These are phyloP conservation scores for Paraurostyla sp. DNA, from an alignment of 73 alveolate species.

Conservation along the genomic window DNA sequence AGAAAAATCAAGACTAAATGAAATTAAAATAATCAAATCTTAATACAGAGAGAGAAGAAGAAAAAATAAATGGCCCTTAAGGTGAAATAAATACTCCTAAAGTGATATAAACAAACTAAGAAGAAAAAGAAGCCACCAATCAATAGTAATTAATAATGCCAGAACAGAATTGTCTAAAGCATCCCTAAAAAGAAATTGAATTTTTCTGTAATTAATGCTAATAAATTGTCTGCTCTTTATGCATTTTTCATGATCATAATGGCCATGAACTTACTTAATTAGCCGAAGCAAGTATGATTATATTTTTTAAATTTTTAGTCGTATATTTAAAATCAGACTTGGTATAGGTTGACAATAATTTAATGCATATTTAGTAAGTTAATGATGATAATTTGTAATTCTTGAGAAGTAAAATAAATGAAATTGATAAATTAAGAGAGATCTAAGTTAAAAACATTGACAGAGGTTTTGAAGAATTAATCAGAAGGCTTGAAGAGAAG, in stretches of 20 bases:
- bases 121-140: background rate
- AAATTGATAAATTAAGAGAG: constrained; percentile 65
- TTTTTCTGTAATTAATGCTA: constrained; percentile 76
- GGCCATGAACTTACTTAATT: constrained; percentile 81
- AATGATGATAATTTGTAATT: constrained; percentile 67
- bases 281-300: constrained; percentile 63
- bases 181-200: constrained; percentile 73
- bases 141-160: background rate
- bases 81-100: background rate
- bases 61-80: background rate
- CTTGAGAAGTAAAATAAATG: constrained; percentile 55
- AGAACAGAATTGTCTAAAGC: constrained; percentile 44
- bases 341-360: constrained; percentile 63
- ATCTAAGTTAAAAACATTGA: constrained; percentile 65
- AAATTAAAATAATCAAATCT: background rate
- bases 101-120: background rate
- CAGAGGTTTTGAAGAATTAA: constrained; percentile 78
- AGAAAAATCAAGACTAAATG: background rate
- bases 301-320: background rate
- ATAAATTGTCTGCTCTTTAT: constrained; percentile 71
- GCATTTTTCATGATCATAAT: constrained; percentile 81
- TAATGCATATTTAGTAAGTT: constrained; percentile 57
- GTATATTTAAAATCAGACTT: constrained; percentile 65
- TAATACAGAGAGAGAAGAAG: background rate
- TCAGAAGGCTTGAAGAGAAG: constrained; percentile 78